phyloP scores from a whole-genome alignment of 305 asterid species.

The Withania somnifera region DNA sequence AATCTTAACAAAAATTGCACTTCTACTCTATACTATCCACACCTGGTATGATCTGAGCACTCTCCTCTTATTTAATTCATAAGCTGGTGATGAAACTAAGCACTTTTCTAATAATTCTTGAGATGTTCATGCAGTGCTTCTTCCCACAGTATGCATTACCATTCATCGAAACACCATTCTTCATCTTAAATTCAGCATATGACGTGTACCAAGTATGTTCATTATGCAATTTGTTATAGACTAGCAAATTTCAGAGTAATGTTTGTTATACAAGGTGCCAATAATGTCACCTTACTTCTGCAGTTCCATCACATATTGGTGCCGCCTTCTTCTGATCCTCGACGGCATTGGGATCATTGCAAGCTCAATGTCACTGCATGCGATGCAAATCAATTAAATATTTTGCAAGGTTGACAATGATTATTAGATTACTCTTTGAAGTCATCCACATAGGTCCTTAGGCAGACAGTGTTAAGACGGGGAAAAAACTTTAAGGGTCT shows the following conservation, averaged over 20 bases:
- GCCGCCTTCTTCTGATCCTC: constrained; percentile 82
- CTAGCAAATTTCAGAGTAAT: background rate
- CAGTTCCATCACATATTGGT: constrained; percentile 82
- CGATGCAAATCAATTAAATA: constrained; percentile 34
- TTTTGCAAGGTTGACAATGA: constrained; percentile 59
- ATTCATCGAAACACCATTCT: constrained; percentile 60
- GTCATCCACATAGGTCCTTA: background rate
- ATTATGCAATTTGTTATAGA: background rate
- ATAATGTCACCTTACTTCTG: background rate
- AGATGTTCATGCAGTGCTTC: constrained; percentile 54
- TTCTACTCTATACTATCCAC: constrained; percentile 28
- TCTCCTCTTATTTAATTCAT: background rate
- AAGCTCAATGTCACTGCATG: constrained; percentile 55
- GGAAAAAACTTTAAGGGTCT: background rate
- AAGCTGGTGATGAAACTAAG: constrained; percentile 2
- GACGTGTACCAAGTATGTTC: constrained; percentile 79
- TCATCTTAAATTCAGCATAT: constrained; percentile 83
- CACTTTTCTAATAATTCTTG: background rate
- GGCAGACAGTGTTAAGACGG: background rate
- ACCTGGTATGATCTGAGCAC: constrained; percentile 38
- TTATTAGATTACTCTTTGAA: background rate
- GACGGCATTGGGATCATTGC: constrained; percentile 81
- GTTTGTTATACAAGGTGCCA: background rate
- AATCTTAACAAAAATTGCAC: constrained; percentile 69
- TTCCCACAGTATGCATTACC: constrained; percentile 79